Evolutionary conservation across 805 yeast species (phyloP).

Genomic region (Pichia paraexigua): DNA sequence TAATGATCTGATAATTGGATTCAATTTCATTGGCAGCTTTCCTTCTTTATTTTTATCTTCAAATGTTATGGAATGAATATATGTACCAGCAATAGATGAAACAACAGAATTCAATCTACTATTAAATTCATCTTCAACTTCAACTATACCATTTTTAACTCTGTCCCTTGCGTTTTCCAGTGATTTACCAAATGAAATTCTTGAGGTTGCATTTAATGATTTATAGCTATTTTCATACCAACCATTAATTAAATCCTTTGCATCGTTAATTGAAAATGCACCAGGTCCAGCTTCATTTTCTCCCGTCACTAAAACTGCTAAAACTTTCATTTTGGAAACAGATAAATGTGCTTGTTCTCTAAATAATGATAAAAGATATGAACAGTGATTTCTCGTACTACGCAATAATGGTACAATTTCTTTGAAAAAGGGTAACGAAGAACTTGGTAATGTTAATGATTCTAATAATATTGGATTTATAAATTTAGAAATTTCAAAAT

Average conservation of each 20-base stretch:
- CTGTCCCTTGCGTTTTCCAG: slow-evolving; percentile 73
- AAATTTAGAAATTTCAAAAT: slow-evolving; percentile 10
- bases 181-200: slow-evolving; percentile 62
- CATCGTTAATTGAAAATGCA: slow-evolving; percentile 76
- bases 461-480: slow-evolving; percentile 7
- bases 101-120: slow-evolving; percentile 53
- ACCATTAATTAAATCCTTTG: slow-evolving; percentile 58
- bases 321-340: slow-evolving; percentile 61
- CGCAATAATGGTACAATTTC: slow-evolving; percentile 83
- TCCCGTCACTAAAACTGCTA: slow-evolving; percentile 89
- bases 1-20: slow-evolving; percentile 77
- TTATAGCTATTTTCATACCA: slow-evolving; percentile 59
- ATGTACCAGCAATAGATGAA: slow-evolving; percentile 73
- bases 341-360: slow-evolving; percentile 69
- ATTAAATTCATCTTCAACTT: slow-evolving; percentile 47
- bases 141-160: slow-evolving; percentile 56
- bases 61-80: slow-evolving; percentile 6
- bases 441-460: not conserved
- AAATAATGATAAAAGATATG: slow-evolving; percentile 72
- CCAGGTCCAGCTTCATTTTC: slow-evolving; percentile 91
- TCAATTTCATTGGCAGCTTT: slow-evolving; percentile 78
- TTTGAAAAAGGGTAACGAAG: slow-evolving; percentile 48
- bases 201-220: slow-evolving; percentile 56
- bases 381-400: slow-evolving; percentile 80
- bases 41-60: slow-evolving; percentile 36